Base-by-base conservation (phyloP, 2,329 filamentous ascomycete species). In the Aspergillus fijiensis region DNA sequence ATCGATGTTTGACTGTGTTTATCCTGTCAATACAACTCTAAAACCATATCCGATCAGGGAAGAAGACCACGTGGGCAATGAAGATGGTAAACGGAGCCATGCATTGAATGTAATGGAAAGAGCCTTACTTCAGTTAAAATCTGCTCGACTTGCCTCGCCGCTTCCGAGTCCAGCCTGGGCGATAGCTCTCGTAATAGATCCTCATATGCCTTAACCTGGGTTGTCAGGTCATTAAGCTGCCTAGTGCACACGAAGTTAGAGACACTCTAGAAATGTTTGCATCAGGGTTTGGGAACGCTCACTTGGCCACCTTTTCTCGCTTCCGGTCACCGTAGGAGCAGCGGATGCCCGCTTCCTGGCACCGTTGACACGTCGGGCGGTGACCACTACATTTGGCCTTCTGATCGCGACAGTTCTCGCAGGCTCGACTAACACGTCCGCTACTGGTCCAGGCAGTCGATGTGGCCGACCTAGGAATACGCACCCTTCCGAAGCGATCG, bases 321-420 rank as follows among this genome's bases (percentile, higher is more conserved):
- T 79, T 80, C 45, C 77, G 75, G 64, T 79, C 77, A 33, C 76
- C 76, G 61, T 80, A 80, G 16, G 72, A 75, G 66, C 78, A 80
- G 4, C 60, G 61, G 42, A 76, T 70, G 9, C 74, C 74, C 27
- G 74, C 68, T 60, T 80, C 77, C 65, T 75, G 71, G 61, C 78
- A 80, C 52, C 78, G 72, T 57, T 76, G 69, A 59, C 78, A 80
- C 31, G 69, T 68, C 33, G 78, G 78, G 47, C 73, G 74, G 66
- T 79, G 75, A 6, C 78, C 78, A 62, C 73, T 77, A 68, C 78
- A 80, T 69, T 80, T 80, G 57, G 76, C 78, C 66, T 80, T 80
- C 55, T 78, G 73, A 48, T 78, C 74, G 11, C 78, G 76, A 62
- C 78, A 80, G 56, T 76, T 76, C 63, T 80, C 77, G 58, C 78